Conservation (phyloP, 306 rosid species). For the Prosopis cineraria region DNA sequence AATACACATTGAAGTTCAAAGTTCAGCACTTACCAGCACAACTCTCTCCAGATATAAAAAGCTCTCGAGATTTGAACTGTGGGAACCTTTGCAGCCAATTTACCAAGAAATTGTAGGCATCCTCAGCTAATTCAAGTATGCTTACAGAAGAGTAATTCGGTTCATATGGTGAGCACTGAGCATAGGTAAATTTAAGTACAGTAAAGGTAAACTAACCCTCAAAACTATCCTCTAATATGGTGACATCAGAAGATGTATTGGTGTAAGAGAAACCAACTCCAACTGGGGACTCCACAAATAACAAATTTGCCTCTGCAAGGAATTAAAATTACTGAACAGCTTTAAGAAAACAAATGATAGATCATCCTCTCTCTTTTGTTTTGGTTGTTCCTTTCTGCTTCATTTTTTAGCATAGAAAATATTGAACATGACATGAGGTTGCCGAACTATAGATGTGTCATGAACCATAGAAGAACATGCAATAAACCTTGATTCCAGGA, state of each 20-base stretch:
- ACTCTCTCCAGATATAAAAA: slow-evolving; percentile 67
- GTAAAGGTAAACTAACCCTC: slow-evolving; percentile 47
- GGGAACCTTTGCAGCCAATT: slow-evolving; percentile 62
- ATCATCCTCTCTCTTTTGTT: not conserved
- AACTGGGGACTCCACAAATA: slow-evolving; percentile 65
- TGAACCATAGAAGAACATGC: not conserved
- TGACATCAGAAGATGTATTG: slow-evolving; percentile 56
- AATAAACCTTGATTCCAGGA: slow-evolving; percentile 57
- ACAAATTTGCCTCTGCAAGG: slow-evolving; percentile 58
- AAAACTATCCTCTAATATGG: slow-evolving; percentile 50
- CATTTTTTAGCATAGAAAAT: slow-evolving; percentile 2
- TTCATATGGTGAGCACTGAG: slow-evolving; percentile 19
- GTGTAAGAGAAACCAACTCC: slow-evolving; percentile 68
- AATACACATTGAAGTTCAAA: not conserved
- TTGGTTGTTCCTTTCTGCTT: not conserved
- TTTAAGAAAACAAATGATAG: not conserved
- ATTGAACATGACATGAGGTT: not conserved
- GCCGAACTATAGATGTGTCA: not conserved
- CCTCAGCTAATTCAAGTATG: slow-evolving; percentile 49
- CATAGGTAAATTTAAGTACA: not conserved
- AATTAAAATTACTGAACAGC: slow-evolving; percentile 7
- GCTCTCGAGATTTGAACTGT: slow-evolving; percentile 49
- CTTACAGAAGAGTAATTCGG: not conserved
- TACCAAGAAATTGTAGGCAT: slow-evolving; percentile 62
- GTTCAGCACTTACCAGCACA: slow-evolving; percentile 48